Evolutionary conservation across 108 stramenopile genomes (phyloP).

Genomic region (Nitzschia sp.): DNA sequence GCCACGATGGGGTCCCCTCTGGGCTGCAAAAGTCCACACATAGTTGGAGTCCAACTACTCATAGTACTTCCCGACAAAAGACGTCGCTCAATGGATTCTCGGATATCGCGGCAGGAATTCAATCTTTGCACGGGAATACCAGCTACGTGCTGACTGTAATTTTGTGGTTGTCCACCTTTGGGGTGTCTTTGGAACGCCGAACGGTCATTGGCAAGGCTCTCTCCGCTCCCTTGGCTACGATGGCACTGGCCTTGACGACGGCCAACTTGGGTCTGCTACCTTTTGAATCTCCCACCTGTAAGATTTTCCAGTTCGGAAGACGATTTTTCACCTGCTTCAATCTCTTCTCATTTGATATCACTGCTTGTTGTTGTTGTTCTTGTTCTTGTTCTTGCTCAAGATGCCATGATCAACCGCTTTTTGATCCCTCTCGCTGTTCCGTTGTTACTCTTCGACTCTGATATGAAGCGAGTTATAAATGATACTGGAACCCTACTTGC

Average conservation of each 20-base stretch:
- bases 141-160: slow-evolving; percentile 62
- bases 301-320: too few species aligned
- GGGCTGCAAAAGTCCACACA: too few species aligned
- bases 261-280: slow-evolving; percentile 77
- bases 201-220: slow-evolving; percentile 79
- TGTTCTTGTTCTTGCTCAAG: neutral
- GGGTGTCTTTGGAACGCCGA: slow-evolving; percentile 64
- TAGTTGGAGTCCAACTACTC: too few species aligned
- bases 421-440: slow-evolving; percentile 91
- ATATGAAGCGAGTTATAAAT: slow-evolving; percentile 70
- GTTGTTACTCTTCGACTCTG: slow-evolving; percentile 84
- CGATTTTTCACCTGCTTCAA: too few species aligned
- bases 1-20: too few species aligned
- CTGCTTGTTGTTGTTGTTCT: neutral
- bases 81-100: neutral
- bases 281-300: slow-evolving; percentile 64
- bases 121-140: slow-evolving; percentile 38
- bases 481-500: slow-evolving; percentile 78
- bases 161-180: slow-evolving; percentile 61
- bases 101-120: neutral
- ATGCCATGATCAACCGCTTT: slow-evolving; percentile 48
- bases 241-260: slow-evolving; percentile 60
- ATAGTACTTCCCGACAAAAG: too few species aligned
- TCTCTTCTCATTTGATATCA: too few species aligned
- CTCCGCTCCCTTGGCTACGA: slow-evolving; percentile 80